Evolutionary conservation across 2,329 filamentous ascomycete species (phyloP), one percentile per base, ranked within the genome.

Genomic region (Xylariaceae sp.): DNA sequence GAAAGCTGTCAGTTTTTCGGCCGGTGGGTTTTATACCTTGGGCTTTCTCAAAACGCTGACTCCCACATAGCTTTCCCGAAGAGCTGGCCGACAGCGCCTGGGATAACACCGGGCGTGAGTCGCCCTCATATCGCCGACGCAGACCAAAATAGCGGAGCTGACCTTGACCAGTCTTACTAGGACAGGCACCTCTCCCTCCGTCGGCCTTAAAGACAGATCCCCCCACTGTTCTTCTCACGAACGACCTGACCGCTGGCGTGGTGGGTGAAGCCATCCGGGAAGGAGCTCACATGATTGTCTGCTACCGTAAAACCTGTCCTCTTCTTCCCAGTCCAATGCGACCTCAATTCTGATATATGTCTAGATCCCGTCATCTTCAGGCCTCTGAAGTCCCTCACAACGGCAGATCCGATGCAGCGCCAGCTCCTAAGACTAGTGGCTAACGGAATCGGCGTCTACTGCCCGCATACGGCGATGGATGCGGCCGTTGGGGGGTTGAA

Each of bases 321-420:
- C 19, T 14, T 18, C 16, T 19, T n/a, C n/a, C 15, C 15, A 8
- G 7, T 19, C 23, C 7, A 19, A 31, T 9, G 14, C 10, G 23
- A 11, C 5, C 11, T 19, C 21, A 12, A n/a, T 16, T 33, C 36
- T 40, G 22, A 43, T 15, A 19, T 30, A 28, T 35, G 15, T 7
- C 40, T 48, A 93, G 86, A 98, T 61, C 92, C 92, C 15, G 92
- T 96, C 56, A 96, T 98, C 55, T 98, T 98, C 68, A 79, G 84
- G 31, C 84, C 84, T 33, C 71, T 98, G 47, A 98, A 95, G 63
- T 82, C 85, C 44, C 67, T 98, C 54, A 94, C 86, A 21, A 74
- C 88, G 30, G 72, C 72, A 41, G 84, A 98, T 54, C 75, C 86
- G 8, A 92, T 96, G 58, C 92, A 98, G 56, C 74, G 80, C 27